These are phyloP conservation scores for Medicago lupulina DNA, from an alignment of 306 rosid genomes.

Conservation along the genomic window DNA sequence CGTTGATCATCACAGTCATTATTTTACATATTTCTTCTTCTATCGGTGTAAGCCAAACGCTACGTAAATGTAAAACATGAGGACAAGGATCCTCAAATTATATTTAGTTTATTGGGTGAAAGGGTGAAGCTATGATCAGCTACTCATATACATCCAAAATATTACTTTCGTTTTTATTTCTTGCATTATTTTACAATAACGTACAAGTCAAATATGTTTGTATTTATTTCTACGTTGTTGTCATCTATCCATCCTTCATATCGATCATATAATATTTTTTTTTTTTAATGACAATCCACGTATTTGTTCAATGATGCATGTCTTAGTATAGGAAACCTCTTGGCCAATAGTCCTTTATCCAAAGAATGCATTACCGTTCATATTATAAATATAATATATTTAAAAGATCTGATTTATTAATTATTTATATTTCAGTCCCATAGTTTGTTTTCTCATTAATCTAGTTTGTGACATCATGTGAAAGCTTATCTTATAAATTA, in stretches of 20 bases:
- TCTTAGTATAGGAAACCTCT: neutral
- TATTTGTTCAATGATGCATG: neutral
- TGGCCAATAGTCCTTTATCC: neutral
- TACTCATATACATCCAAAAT: neutral
- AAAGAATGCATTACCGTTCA: too few relatives aligned
- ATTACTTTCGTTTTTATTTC: neutral
- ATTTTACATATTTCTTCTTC: neutral
- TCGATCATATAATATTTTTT: neutral
- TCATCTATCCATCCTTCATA: neutral
- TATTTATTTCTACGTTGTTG: neutral
- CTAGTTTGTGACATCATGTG: neutral
- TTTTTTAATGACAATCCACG: too few relatives aligned
- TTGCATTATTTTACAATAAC: neutral
- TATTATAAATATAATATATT: neutral
- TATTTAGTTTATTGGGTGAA: neutral
- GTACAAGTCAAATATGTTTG: neutral
- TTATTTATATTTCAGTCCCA: neutral
- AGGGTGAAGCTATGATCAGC: neutral
- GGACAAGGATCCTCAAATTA: neutral
- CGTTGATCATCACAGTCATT: neutral
- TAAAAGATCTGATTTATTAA: too few relatives aligned
- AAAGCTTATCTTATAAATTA: neutral
- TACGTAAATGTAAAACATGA: neutral
- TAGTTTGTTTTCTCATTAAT: neutral
- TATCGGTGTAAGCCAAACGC: conserved; percentile 3